Evolutionary conservation across 257 asterid species (phyloP), one percentile per base, ranked within the genome.

Genomic region (Gentiana dahurica): DNA sequence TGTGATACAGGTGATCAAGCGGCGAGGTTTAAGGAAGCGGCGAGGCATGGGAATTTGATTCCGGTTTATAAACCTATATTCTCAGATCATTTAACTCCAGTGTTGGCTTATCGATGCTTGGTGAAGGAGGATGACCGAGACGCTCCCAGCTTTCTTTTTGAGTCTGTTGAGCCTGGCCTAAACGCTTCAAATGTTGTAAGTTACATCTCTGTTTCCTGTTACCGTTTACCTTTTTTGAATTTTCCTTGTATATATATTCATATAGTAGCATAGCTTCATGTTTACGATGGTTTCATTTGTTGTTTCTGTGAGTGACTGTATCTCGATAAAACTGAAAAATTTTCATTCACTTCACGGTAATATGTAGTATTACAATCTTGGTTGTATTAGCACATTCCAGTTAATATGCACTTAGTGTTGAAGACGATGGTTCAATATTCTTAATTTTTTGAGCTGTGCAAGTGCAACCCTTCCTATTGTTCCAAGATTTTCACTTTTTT

Each of bases 111-210:
- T 64, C 87, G 97, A 38, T 89, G 95, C 65, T 75, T 89, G 80
- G 94, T 89, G 55, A 86, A 76, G 75, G 95, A 89, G 70, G 97
- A 89, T 63, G 94, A 86, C 69, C 73, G 97, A 68, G 97, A 89
- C n/a, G 95, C 97, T 55, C 95, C 97, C 10, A 89, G 97, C 77
- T 89, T 89, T 69, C 85, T 89, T 49, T 89, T 79, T 45, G 97
- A 86, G 81, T 86, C 95, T 1, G 97, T 83, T 53, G 94, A 83
- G 71, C 86, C 94, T 8, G 97, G 95, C 55, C 74, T 75, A 35
- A 77, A 83, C 70, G 89, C 68, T 59, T 89, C 97, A 56, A 81
- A 60, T 44, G 79, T 89, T 32, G 97, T 89, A 86, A 76, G 92
- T 48, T 58, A 49, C 61, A 39, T 54, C 55, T 54, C 55, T 49